Evolutionary conservation across 106 monocot species (phyloP).

Genomic region (Chionographis japonica): DNA sequence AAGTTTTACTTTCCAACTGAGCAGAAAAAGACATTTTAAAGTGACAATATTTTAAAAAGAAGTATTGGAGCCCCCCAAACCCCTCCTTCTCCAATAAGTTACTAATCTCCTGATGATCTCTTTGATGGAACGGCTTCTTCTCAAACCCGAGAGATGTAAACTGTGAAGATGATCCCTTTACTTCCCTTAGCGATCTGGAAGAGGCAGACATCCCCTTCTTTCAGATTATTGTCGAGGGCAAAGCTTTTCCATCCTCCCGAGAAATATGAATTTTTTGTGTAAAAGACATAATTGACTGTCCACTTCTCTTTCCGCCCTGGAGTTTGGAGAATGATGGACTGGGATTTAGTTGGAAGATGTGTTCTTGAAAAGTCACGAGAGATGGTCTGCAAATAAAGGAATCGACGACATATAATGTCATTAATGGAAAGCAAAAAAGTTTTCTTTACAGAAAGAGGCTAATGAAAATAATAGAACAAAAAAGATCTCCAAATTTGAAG

Average conservation of each 20-base stretch:
- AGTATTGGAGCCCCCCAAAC: no score
- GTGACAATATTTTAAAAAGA: no score
- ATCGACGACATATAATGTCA: no score
- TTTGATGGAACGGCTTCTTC: no score
- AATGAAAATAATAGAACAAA: no score
- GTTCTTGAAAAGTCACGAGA: slow-evolving; percentile 4
- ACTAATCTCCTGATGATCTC: no score
- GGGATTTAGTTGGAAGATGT: slow-evolving; percentile 5
- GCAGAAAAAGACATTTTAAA: no score
- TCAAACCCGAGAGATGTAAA: slow-evolving; percentile 7
- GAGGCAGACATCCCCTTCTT: slow-evolving; percentile 23
- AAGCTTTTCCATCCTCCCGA: slow-evolving; percentile 14
- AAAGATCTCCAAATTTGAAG: no score
- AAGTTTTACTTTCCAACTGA: no score
- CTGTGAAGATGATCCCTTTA: slow-evolving; percentile 2
- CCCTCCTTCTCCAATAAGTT: no score
- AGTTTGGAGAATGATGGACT: slow-evolving; percentile 3
- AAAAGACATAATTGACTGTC: neutral
- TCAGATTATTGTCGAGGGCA: slow-evolving; percentile 15
- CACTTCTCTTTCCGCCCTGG: slow-evolving; percentile 8
- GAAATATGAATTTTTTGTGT: neutral
- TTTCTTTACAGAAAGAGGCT: neutral
- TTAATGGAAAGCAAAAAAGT: no score
- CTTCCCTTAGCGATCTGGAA: slow-evolving; percentile 10
- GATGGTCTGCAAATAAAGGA: slow-evolving; percentile 2